Base-by-base conservation (phyloP, 495 filamentous ascomycete species). In the Apodospora peruviana region DNA sequence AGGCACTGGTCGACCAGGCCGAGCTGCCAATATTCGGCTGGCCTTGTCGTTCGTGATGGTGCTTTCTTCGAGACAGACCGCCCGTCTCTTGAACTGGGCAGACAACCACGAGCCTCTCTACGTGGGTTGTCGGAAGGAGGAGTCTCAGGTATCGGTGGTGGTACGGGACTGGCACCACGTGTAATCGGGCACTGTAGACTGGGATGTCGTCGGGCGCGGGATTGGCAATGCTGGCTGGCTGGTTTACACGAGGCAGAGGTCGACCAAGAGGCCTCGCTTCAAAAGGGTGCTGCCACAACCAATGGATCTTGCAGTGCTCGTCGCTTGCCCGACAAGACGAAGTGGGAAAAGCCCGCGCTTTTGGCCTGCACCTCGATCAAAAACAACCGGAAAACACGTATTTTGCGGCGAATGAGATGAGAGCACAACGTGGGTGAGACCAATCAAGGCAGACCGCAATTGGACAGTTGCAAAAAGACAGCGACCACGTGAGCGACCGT, bases 161-260 rank as follows among this genome's bases (percentile, higher is more conserved):
- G 44, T 53, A 43, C 61, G 24, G 57, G 52, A 66, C 62, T 66
- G 63, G 63, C 53, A 66, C 63, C 63, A 66, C 63, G 63, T 66
- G 63, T 66, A 60, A 57, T 64, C 53, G 59, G 57, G 60, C 56
- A 56, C 52, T 47, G 47, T 51, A 42, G 32, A 45, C 34, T 43
- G 49, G 43, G 35, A 45, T 50, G 40, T 29, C 14, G 48, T 53
- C 40, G 43, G 52, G 55, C 53, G 55, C 59, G 61, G 61, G 61
- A 55, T 55, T 55, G 45, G 41, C 20, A 19, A 41, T 12, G 19
- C 18, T 5, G 47, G 39, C 14, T 40, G 42, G 37, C 4, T 46
- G 47, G 52, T 34, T 52, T 22, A 23, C 34, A 8, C 34, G 2
- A 18, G 38, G 32, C 36, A 36, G 12, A 20, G 52, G 48, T 32